Evolutionary conservation across 768 basidiomycete species (phyloP), one percentile per base, ranked within the genome.

Genomic region (Hygrocybe punicea): DNA sequence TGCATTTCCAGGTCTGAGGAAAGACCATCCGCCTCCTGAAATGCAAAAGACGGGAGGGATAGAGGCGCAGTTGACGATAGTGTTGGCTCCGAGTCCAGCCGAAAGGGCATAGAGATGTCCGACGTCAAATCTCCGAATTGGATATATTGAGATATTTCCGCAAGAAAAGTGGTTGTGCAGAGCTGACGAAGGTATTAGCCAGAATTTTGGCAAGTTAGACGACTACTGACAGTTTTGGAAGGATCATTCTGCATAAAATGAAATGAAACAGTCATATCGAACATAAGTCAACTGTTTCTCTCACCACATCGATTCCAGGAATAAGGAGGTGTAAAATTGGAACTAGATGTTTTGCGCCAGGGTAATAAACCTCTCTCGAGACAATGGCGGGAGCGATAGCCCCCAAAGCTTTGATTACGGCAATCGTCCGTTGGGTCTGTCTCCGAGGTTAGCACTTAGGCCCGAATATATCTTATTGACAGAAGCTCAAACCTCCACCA

Each of bases 251-350:
- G 29, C 29, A 8, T 29, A 29, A 29, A 29, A 29, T 24, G 21
- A 45, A 49, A 53, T 49, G 51, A 63, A 23, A 63, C 55, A 21
- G 29, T 39, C 25, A 19, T 25, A 46, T 14, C 16, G 1, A 29
- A 29, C 40, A 37, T 14, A 25, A 21, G 53, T 34, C 29, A 21
- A 17, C 37, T 33, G 37, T n/a, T 42, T 8, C 16, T 72, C 84
- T 55, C 69, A 88, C 87, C 60, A 94, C 76, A 73, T 95, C 93
- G 61, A 95, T 91, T 4, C 91, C 92, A 6, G 92, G 91, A 51
- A 93, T 81, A 19, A 92, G 78, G 17, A 94, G 77, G 54, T 93
- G 84, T 60, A 96, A 77, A 44, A 94, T 85, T 4, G 86, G 84
- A 10, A 90, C 76, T 10, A 96, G 79, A 68, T 91, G 82, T 67